A percentile compares a stretch with the other conserved stretches of the same genome.
Evolutionary conservation across 2,329 filamentous ascomycete species (phyloP).

Genomic region (Coniochaeta sp.): DNA sequence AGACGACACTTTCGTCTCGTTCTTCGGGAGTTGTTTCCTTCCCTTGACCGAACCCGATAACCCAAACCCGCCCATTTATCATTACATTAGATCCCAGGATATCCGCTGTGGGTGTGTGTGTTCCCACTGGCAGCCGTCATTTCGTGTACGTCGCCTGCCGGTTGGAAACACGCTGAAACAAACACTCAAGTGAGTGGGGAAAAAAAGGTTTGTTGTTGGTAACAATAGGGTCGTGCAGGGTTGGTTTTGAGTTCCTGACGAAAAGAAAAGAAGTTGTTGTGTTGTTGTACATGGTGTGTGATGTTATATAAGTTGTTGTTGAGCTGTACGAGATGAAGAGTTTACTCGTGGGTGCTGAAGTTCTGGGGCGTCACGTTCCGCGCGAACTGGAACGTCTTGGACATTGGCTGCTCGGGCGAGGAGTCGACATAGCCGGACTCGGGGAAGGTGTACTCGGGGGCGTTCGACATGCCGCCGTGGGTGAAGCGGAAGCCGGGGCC

Average conservation of each 20-base stretch:
- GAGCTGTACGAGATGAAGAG: background rate
- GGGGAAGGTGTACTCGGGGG: constrained; percentile 44
- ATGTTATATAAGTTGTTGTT: background rate
- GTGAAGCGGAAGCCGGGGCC: constrained; percentile 30
- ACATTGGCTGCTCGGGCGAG: constrained; percentile 26
- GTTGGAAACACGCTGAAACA: background rate
- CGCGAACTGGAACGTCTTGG: constrained; percentile 38
- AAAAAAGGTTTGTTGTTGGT: background rate
- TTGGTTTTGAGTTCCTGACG: no score
- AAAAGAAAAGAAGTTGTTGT: background rate
- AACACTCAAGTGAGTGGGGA: background rate
- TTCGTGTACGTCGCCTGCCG: background rate
- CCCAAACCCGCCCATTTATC: background rate
- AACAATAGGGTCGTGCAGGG: background rate
- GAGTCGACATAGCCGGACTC: constrained; percentile 29
- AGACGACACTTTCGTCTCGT: background rate
- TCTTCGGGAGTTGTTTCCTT: background rate
- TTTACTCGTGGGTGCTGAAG: constrained; percentile 18
- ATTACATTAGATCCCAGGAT: background rate
- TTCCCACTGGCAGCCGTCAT: background rate
- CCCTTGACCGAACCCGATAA: background rate
- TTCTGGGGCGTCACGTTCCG: constrained; percentile 38
- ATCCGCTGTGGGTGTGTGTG: no score
- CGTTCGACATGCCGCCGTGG: constrained; percentile 22
- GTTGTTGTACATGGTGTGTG: background rate